Evolutionary conservation across 2,329 filamentous ascomycete genomes (phyloP), one percentile per base, ranked within the genome.

Genomic region (Aspergillus vadensis): DNA sequence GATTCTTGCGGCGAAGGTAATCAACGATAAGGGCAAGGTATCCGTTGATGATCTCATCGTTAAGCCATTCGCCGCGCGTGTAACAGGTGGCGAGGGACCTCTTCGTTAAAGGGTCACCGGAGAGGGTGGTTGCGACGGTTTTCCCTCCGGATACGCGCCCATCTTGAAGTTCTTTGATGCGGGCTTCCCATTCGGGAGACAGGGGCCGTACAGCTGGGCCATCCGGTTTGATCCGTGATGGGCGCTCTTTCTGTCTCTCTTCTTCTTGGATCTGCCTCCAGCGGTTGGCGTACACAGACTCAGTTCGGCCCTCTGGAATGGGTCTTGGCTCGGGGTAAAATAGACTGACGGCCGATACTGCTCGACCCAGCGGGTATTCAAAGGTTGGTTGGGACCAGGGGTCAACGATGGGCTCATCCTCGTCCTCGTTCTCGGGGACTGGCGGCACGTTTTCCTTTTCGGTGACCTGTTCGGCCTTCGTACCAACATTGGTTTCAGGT

Each of bases 11-110:
- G 7, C 76, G 74, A 21, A 77, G 65, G 43, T 79, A 75, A 41
- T 77, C 72, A 23, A 79, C 64, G 27, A 80, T 69, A n/a, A 80
- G 59, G n/a, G 67, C 70, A 21, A 81, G 70, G 58, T 81, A 80
- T 15, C 75, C 73, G 60, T 81, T 81, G 63, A 81, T 80, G 2
- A 80, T 72, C 57, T 80, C 79, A 59, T 81, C 79, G 55, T 81
- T 81, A 21, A 81, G 68, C 79, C 79, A 81, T 2, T 71, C 72
- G 62, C 70, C 55, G 5, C 65, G 69, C 5, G 68, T 72, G 55
- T 71, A 69, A 58, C 77, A 79, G 1, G 75, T 77, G 2, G 69
- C 64, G 47, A 79, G 71, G 58, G 77, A 74, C 30, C 64, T 70
- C 50, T 69, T 70, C 36, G 69, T 77, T 30, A 79, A 57, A 10